A percentile compares a stretch with the other conserved stretches of the same genome.
Conservation (phyloP, 73 alveolate species). For the Paramecium sexaurelia region DNA sequence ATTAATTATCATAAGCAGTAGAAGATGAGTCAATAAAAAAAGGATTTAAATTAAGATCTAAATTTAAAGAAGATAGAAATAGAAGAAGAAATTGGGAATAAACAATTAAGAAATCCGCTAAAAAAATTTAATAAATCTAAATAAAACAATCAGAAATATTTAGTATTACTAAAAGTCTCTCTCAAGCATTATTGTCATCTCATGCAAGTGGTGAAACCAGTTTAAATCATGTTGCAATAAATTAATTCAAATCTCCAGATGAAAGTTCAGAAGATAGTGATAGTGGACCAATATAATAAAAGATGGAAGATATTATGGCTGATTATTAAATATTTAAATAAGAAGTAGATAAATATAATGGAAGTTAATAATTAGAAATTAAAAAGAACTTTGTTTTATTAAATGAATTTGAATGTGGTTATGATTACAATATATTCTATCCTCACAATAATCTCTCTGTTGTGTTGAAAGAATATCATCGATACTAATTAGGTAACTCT, state of each 20-base stretch:
- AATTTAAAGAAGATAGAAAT: slow-evolving; percentile 30
- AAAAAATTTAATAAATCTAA: not conserved
- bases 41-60: slow-evolving; percentile 32
- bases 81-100: not conserved
- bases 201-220: not conserved
- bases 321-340: slow-evolving; percentile 9
- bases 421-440: not conserved
- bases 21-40: not conserved
- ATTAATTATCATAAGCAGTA: not conserved
- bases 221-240: not conserved
- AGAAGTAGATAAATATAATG: slow-evolving; percentile 41
- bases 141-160: not conserved
- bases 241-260: not conserved
- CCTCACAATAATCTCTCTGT: slow-evolving; percentile 36
- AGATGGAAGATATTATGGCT: not conserved
- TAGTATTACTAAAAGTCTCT: not conserved
- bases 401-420: slow-evolving; percentile 14
- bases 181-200: not conserved
- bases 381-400: not conserved
- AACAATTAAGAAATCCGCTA: not conserved
- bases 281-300: not conserved
- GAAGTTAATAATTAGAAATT: not conserved
- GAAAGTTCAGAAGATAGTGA: slow-evolving; percentile 19
- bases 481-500: not conserved
- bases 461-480: not conserved